These are phyloP conservation scores for Suillus brevipes DNA, from an alignment of 768 basidiomycete genomes.

Conservation along the genomic window DNA sequence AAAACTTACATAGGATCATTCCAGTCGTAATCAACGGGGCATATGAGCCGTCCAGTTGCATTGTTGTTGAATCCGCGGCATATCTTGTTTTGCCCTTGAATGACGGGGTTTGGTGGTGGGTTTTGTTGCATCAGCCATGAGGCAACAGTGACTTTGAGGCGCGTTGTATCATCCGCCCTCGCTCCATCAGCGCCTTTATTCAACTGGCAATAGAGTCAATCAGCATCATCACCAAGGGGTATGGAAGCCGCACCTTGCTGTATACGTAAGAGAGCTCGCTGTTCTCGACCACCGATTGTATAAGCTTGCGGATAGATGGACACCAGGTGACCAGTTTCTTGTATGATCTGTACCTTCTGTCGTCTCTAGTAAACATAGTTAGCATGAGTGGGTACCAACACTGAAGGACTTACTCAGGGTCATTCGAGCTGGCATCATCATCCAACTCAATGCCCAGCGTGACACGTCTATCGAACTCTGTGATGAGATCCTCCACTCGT, in stretches of 20 bases:
- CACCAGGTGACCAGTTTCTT: constrained; percentile 13
- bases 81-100: background rate
- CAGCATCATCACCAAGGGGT: background rate
- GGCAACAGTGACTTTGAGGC: background rate
- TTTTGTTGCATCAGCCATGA: background rate
- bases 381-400: background rate
- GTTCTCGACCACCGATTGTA: background rate
- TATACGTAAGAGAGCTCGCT: background rate
- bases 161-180: background rate
- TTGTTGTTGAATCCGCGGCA: constrained; percentile 12
- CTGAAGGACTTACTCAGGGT: background rate
- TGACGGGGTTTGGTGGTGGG: background rate
- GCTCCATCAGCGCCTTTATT: background rate
- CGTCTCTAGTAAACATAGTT: constrained; percentile 11
- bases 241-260: background rate
- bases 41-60: constrained; percentile 12
- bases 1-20: background rate
- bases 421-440: background rate
- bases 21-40: constrained; percentile 20
- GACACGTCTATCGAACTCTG: constrained; percentile 10
- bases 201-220: background rate
- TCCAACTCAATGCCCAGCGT: background rate
- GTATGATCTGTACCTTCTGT: background rate
- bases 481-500: constrained; percentile 8
- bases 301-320: background rate